Conservation (phyloP, 2,329 filamentous ascomycete species). For the Helicocarpus griseus region DNA sequence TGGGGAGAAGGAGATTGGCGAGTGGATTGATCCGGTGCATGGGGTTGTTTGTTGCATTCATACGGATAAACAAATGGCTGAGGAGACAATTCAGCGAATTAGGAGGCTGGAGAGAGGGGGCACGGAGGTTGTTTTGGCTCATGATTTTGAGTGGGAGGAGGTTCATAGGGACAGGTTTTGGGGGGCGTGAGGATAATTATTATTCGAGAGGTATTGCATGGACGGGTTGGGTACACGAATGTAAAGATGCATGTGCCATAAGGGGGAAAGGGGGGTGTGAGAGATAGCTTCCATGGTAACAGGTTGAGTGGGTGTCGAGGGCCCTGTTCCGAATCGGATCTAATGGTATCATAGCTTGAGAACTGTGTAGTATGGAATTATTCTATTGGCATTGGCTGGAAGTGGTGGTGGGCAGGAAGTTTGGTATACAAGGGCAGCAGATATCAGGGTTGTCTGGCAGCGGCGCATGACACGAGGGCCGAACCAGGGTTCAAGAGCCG, state of each 20-base stretch:
- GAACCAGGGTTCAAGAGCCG: no score
- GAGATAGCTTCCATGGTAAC: not conserved
- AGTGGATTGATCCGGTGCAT: conserved; percentile 18
- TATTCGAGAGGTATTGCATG: no score
- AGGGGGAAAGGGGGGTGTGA: not conserved
- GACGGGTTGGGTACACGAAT: no score
- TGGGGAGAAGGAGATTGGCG: conserved; percentile 21
- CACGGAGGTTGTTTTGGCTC: conserved; percentile 24
- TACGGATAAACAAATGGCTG: conserved; percentile 16
- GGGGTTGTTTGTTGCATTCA: conserved; percentile 22
- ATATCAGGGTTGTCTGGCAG: not conserved
- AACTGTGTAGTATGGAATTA: no score
- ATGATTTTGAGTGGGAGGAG: conserved; percentile 24
- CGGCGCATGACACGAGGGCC: not conserved
- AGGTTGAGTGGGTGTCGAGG: not conserved
- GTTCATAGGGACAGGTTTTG: not conserved
- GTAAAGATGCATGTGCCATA: not conserved
- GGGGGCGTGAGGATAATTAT: not conserved
- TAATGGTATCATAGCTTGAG: no score
- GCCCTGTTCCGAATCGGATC: not conserved
- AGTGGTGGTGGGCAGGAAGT: not conserved
- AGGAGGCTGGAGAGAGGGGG: conserved; percentile 11
- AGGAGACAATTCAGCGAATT: conserved; percentile 19
- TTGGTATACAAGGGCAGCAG: not conserved
- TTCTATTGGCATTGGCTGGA: not conserved